These are phyloP conservation scores for Priceomyces medius DNA, from an alignment of 805 yeast species.

Conservation along the genomic window DNA sequence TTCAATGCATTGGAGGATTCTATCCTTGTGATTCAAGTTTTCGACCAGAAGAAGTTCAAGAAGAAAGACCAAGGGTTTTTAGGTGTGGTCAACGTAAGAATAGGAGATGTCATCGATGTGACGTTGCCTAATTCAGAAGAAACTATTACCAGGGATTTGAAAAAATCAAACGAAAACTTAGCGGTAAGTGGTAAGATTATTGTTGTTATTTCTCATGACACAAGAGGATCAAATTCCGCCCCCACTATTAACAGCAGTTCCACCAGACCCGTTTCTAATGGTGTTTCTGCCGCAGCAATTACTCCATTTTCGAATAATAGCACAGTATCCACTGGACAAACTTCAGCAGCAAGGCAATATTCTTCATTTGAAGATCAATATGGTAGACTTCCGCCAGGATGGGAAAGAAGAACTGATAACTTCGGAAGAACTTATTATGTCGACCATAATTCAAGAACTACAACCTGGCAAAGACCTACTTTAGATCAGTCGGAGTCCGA, in stretches of 20 bases:
- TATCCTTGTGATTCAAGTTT: slow-evolving; percentile 87
- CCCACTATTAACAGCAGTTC: slow-evolving; percentile 22
- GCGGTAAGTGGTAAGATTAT: slow-evolving; percentile 93
- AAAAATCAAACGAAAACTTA: slow-evolving; percentile 85
- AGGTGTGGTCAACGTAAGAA: slow-evolving; percentile 90
- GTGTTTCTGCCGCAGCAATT: slow-evolving; percentile 9
- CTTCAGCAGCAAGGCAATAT: slow-evolving; percentile 54
- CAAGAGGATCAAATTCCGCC: slow-evolving; percentile 16
- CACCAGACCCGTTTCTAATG: slow-evolving; percentile 9
- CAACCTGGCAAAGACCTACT: slow-evolving; percentile 99
- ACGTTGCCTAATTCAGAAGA: slow-evolving; percentile 56
- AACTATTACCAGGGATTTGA: slow-evolving; percentile 89
- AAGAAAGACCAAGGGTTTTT: slow-evolving; percentile 98
- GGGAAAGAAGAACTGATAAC: slow-evolving; percentile 98
- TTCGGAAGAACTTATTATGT: slow-evolving; percentile 97
- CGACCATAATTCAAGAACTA: slow-evolving; percentile 95
- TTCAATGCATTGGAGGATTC: slow-evolving; percentile 79
- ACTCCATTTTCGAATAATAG: slow-evolving; percentile 12
- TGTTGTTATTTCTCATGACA: slow-evolving; percentile 59
- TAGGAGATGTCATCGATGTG: slow-evolving; percentile 84
- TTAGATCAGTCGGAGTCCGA: slow-evolving; percentile 76
- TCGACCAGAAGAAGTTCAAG: slow-evolving; percentile 95
- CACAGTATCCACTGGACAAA: slow-evolving; percentile 9
- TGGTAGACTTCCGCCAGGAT: slow-evolving; percentile 96
- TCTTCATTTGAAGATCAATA: slow-evolving; percentile 96